Evolutionary conservation across 345 rosid species (phyloP), one percentile per base, ranked within the genome.

Genomic region (Conringia planisiliqua): DNA sequence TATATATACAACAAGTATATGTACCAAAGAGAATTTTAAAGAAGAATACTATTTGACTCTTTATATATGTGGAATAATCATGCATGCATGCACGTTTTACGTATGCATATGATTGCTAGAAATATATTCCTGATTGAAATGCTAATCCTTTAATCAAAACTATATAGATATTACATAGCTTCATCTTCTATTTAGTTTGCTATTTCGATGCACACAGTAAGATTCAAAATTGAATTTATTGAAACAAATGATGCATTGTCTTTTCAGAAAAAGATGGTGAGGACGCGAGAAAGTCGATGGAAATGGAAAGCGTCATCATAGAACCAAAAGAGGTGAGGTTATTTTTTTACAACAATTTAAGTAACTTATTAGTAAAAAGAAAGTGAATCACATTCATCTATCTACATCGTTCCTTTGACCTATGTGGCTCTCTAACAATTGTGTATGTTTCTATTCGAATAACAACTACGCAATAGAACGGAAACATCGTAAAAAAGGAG

Each of bases 291-390:
- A 66, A 72, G 17, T 72, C 77, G 13, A 33, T 27, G 57, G 73
- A 66, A 54, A 60, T 14, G 26, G 81, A 78, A 50, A 72, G 73
- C 20, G 48, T 72, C 50, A 52, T 13, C 59, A 59, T 57, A 66
- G 77, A 50, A 10, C 30, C 57, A 50, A 78, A 78, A 71, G 76
- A 77, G 77, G 81, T 78, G 26, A 62, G 26, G 12, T 2, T 47
- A 1, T 51, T 1, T 48, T 13, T 33, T 48, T 18, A 48, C 12
- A 65, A 48, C 10, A 46, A 16, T 30, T 46, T 24, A 26, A 57
- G 8, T 48, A 30, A 66, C 9, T 35, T 5, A 35, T 22, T 27
- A 18, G 3, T 60, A 16, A 14, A 62, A 7, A 7, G n/a, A 26
- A 14, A 26, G 10, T 27, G 9, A n/a, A 62, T 42, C 38, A 27